Conservation (phyloP, 2,329 filamentous ascomycete genomes). For the Triangularia setosa region DNA sequence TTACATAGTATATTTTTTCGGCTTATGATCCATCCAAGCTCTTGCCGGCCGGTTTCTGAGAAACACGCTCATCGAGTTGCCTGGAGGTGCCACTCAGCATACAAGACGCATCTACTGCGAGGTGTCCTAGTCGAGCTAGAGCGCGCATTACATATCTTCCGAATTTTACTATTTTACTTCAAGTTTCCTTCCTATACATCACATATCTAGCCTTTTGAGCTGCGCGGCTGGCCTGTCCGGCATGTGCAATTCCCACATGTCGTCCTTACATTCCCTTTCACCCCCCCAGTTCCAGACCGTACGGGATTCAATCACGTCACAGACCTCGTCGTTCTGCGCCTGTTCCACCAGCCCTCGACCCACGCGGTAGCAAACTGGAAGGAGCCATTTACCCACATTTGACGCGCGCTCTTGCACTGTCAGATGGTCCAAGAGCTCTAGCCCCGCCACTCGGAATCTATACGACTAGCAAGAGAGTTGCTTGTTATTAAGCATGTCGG, state of each 20-base stretch:
- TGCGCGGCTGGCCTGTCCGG: neutral
- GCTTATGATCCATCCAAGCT: neutral
- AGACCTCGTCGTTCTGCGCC: neutral
- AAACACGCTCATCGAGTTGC: neutral
- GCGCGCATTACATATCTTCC: neutral
- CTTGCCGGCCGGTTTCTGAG: neutral
- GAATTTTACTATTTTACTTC: neutral
- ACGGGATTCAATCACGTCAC: neutral
- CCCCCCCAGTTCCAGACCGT: neutral
- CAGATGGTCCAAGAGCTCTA: neutral
- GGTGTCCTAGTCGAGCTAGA: neutral
- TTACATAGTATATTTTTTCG: neutral
- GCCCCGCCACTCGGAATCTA: neutral
- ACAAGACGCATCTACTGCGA: neutral
- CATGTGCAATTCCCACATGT: neutral
- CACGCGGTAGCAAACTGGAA: neutral
- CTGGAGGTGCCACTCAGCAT: neutral
- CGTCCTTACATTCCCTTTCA: neutral
- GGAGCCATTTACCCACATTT: neutral
- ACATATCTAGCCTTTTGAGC: neutral
- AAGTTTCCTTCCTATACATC: neutral
- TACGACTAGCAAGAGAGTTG: neutral
- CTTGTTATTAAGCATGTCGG: constrained; percentile 16
- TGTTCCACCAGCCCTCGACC: neutral
- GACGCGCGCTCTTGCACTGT: neutral